These are phyloP conservation scores for Silene latifolia DNA, from an alignment of 148 eudicot species.

Conservation along the genomic window DNA sequence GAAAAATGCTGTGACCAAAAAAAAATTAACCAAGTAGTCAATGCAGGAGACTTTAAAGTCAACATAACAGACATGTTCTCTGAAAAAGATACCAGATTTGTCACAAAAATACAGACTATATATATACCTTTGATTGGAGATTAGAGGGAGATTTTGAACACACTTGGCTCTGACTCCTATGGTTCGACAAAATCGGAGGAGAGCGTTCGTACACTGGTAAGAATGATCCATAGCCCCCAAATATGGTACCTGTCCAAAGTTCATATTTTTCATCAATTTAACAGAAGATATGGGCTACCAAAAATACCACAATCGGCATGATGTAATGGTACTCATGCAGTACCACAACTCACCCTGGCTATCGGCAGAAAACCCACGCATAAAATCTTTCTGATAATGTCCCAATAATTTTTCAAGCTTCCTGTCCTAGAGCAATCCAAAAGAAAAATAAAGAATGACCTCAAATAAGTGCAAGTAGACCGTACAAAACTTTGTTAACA, in stretches of 20 bases:
- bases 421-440: conserved; percentile 29
- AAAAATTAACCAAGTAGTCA: not conserved
- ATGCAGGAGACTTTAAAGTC: conserved; percentile 6
- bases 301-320: not conserved
- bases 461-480: not conserved
- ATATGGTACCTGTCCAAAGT: conserved; percentile 34
- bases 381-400: conserved; percentile 44
- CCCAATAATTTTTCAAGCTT: conserved; percentile 44
- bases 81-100: too few relatives aligned
- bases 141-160: conserved; percentile 26
- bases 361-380: conserved; percentile 37
- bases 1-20: conserved; percentile 17
- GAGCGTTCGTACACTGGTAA: conserved; percentile 31
- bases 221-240: conserved; percentile 51
- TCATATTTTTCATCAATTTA: conserved; percentile 1
- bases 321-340: conserved; percentile 1
- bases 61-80: not conserved
- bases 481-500: not conserved
- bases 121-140: conserved; percentile 29
- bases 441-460: conserved; percentile 6
- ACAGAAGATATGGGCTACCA: not conserved
- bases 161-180: conserved; percentile 20
- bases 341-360: conserved; percentile 34
- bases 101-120: not conserved
- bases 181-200: conserved; percentile 21